phyloP scores from a whole-genome alignment of 129 eudicot genomes.

The Flaveria bidentis region DNA sequence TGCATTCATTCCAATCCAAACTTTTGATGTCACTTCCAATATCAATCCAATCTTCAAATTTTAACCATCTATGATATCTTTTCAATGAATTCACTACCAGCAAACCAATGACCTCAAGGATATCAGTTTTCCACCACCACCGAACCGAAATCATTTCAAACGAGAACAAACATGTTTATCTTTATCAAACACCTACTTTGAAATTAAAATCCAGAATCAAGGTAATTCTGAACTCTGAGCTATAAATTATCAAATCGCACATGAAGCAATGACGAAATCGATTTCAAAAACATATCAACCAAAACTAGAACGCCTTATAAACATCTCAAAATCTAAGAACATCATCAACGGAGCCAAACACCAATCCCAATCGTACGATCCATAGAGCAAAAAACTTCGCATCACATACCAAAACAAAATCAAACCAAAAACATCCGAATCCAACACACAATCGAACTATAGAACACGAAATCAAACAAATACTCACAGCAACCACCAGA shows the following conservation, averaged over 20 bases:
- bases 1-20: background rate
- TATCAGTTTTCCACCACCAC: background rate
- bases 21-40: background rate
- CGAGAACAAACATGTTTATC: background rate
- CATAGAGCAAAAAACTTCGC: too few species aligned
- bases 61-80: background rate
- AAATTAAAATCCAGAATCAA: background rate
- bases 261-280: background rate
- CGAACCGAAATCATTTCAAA: background rate
- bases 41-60: background rate
- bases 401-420: background rate
- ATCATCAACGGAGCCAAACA: background rate
- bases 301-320: background rate
- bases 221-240: too few species aligned
- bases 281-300: constrained; percentile 6
- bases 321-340: background rate
- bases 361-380: too few species aligned
- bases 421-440: background rate
- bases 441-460: background rate
- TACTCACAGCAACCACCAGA: constrained; percentile 73
- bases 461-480: background rate
- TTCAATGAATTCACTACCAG: background rate
- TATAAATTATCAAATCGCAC: background rate
- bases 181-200: background rate
- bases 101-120: background rate